These are phyloP conservation scores for Coemansia sp. DNA, from an alignment of 192 early-diverging fungal genomes.

Conservation along the genomic window DNA sequence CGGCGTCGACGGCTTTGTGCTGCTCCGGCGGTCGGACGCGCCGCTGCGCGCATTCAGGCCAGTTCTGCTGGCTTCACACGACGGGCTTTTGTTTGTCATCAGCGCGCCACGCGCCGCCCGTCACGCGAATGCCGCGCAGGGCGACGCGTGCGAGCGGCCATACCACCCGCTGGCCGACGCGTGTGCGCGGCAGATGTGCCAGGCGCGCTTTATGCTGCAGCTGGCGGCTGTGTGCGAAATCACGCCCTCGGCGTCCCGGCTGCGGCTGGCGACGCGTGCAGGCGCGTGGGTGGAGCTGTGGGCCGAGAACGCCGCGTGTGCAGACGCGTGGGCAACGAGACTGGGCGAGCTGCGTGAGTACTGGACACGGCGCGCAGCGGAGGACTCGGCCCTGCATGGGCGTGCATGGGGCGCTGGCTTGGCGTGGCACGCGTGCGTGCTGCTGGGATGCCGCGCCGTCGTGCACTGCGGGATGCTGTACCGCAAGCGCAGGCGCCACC, in stretches of 20 bases:
- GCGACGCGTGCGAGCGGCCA: slow-evolving; percentile 8
- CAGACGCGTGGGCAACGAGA: slow-evolving; percentile 46
- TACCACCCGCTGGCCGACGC: slow-evolving; percentile 25
- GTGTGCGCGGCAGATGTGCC: slow-evolving; percentile 42
- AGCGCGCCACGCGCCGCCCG: slow-evolving; percentile 35
- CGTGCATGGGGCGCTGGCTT: slow-evolving; percentile 28
- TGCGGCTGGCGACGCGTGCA: slow-evolving; percentile 33
- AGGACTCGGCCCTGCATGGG: slow-evolving; percentile 32
- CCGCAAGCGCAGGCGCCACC: slow-evolving; percentile 45
- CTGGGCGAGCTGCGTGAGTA: slow-evolving; percentile 39
- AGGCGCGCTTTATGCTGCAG: slow-evolving; percentile 43
- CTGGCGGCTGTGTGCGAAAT: slow-evolving; percentile 43
- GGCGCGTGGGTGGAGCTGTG: slow-evolving; percentile 36
- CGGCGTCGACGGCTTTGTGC: slow-evolving; percentile 39
- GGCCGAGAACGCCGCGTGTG: slow-evolving; percentile 33
- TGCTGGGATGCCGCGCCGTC: slow-evolving; percentile 48
- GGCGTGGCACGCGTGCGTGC: slow-evolving; percentile 49
- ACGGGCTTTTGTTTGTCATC: slow-evolving; percentile 37
- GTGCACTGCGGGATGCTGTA: slow-evolving; percentile 47
- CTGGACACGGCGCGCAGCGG: slow-evolving; percentile 39
- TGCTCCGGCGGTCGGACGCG: slow-evolving; percentile 15
- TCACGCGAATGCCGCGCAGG: slow-evolving; percentile 19
- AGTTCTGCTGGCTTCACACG: slow-evolving; percentile 31
- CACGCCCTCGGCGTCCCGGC: slow-evolving; percentile 25
- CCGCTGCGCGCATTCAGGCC: slow-evolving; percentile 31